Base-by-base conservation (phyloP, 768 basidiomycete genomes). In the Mycena latifolia region DNA sequence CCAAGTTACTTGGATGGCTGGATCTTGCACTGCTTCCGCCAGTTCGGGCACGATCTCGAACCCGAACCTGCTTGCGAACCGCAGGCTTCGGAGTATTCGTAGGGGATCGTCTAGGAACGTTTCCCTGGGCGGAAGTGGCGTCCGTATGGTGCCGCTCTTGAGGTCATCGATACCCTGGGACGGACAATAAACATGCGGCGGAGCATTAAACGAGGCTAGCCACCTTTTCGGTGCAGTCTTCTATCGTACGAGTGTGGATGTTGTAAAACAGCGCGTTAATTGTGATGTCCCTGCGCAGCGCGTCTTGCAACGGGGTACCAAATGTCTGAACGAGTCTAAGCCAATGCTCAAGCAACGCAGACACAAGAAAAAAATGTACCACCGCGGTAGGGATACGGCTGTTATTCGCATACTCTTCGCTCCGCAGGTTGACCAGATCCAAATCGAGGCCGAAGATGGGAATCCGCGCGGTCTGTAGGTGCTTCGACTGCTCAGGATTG, bases 181-280 rank as follows among this genome's bases (percentile, higher is more conserved):
- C 63, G 37, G 61, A 68, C 64, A 55, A 61, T 55, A 27, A 59
- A 60, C 35, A 33, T 43, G 25, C 35, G 17, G 55, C 29, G 3
- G 24, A 45, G 10, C 7, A 43, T 43, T 10, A 55, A 43, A 31
- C 52, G 28, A 18, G 27, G 20, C 2, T 25, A 31, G 11, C 31
- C 74, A 91, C 94, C 85, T 89, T 91, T 71, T 84, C 86, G 1
- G 95, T 97, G 72, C 86, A 86, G 75, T 99, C 98, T 74, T 99
- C 98, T 3, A 99, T 91, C 4, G 80, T 70, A 17, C 89, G 86
- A 1, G 91, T 90, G 72, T 98, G 95, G 1, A 99, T 87, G 69
- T 99, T 99, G 80, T 96, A 99, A 80, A 99, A 99, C 9, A 99
- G 81, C 0, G 97, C 83, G 74, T 99, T 99, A 77, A 99, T 98